Conservation (phyloP, 352 stramenopile genomes). For the Phytophthora hybrid region DNA sequence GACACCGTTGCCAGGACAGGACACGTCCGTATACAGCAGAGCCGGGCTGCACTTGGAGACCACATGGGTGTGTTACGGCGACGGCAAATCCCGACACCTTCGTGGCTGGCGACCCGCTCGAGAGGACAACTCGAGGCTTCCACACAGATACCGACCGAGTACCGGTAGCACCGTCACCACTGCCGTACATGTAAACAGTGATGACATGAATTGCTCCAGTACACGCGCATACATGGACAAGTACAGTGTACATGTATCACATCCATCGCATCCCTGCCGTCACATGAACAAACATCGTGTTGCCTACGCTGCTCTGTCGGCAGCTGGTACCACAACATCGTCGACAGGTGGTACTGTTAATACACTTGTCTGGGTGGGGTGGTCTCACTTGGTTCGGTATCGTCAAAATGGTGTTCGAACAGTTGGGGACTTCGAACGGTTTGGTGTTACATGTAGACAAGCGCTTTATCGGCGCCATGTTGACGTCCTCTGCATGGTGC, state of each 20-base stretch:
- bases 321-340: slow-evolving; percentile 28
- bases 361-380: slow-evolving; percentile 4
- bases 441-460: slow-evolving; percentile 15
- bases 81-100: slow-evolving; percentile 31
- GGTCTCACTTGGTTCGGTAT: slow-evolving; percentile 11
- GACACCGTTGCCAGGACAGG: slow-evolving; percentile 23
- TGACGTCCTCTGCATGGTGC: slow-evolving; percentile 18
- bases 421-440: not conserved
- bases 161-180: not conserved
- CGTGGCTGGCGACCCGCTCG: slow-evolving; percentile 16
- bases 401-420: slow-evolving; percentile 14
- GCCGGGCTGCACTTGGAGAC: slow-evolving; percentile 25
- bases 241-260: too few species aligned
- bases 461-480: slow-evolving; percentile 24
- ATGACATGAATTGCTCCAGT: slow-evolving; percentile 4
- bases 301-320: slow-evolving; percentile 16
- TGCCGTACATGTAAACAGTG: slow-evolving; percentile 2
- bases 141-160: not conserved
- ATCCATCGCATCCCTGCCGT: not conserved
- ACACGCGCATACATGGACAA: too few species aligned
- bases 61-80: slow-evolving; percentile 35
- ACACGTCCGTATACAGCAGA: slow-evolving; percentile 3
- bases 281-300: not conserved
- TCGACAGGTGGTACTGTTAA: slow-evolving; percentile 23
- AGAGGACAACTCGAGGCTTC: slow-evolving; percentile 12